phyloP scores from a whole-genome alignment of 192 early-diverging fungal genomes.

The Thoreauomyces humboldtii region DNA sequence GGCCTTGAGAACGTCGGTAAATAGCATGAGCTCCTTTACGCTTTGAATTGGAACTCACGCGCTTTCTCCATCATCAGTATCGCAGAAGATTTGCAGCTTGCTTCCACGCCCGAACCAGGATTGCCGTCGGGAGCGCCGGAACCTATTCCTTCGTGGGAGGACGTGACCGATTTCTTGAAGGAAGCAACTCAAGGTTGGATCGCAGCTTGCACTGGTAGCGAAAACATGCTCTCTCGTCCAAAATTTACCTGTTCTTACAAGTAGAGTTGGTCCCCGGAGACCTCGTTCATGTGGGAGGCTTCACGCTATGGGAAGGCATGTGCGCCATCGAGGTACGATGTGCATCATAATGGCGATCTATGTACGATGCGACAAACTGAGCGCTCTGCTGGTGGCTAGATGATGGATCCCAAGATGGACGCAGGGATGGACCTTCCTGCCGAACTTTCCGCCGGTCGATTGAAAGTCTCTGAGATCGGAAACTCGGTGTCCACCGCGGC shows the following conservation, averaged over 20 bases:
- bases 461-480: slow-evolving; percentile 13
- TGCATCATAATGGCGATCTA: not conserved
- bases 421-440: slow-evolving; percentile 25
- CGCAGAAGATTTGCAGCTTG: no score
- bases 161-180: slow-evolving; percentile 20
- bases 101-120: no score
- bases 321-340: slow-evolving; percentile 23
- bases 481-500: not conserved
- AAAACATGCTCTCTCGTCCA: not conserved
- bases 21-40: no score
- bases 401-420: slow-evolving; percentile 43
- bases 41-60: no score
- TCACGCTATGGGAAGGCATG: slow-evolving; percentile 30
- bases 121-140: no score
- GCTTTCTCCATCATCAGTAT: no score
- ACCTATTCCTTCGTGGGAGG: slow-evolving; percentile 13
- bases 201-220: not conserved
- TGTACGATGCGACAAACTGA: no score
- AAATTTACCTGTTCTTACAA: not conserved
- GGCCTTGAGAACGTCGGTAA: no score
- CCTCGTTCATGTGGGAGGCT: slow-evolving; percentile 7
- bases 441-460: not conserved
- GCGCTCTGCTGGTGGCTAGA: not conserved
- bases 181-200: slow-evolving; percentile 22
- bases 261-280: slow-evolving; percentile 18